A percentile compares a stretch with the other conserved stretches of the same genome.
Conservation (phyloP, 148 eudicot genomes). For the Heliosperma pusillum region DNA sequence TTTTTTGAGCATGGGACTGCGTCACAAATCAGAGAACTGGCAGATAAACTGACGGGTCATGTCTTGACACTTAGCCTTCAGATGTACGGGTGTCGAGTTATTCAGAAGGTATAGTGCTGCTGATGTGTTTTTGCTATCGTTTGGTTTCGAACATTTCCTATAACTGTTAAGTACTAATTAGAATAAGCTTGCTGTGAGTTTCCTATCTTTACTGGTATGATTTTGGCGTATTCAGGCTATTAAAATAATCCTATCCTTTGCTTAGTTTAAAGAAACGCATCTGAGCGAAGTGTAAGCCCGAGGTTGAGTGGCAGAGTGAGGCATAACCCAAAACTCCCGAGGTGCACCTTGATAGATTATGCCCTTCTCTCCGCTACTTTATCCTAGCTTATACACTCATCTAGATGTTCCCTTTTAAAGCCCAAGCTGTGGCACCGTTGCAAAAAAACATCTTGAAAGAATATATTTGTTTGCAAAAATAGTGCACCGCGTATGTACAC, state of each 20-base stretch:
- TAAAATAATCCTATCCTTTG: neutral
- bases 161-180: neutral
- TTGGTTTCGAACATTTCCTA: neutral
- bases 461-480: too few relatives aligned
- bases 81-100: conserved; percentile 98
- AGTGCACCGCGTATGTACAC: too few relatives aligned
- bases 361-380: too few relatives aligned
- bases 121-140: neutral
- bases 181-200: neutral
- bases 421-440: too few relatives aligned
- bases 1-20: conserved; percentile 87
- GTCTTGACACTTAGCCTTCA: conserved; percentile 86
- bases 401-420: too few relatives aligned
- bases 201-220: neutral
- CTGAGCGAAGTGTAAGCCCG: too few relatives aligned
- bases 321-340: too few relatives aligned
- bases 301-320: too few relatives aligned
- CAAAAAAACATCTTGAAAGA: too few relatives aligned
- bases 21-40: conserved; percentile 65
- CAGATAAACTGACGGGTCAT: conserved; percentile 69
- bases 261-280: too few relatives aligned
- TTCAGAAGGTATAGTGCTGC: conserved; percentile 68
- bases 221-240: neutral
- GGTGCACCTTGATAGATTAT: too few relatives aligned
- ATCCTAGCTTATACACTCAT: too few relatives aligned